Base-by-base conservation (phyloP, 192 early-diverging fungal species). In the Rhizophagus clarus region DNA sequence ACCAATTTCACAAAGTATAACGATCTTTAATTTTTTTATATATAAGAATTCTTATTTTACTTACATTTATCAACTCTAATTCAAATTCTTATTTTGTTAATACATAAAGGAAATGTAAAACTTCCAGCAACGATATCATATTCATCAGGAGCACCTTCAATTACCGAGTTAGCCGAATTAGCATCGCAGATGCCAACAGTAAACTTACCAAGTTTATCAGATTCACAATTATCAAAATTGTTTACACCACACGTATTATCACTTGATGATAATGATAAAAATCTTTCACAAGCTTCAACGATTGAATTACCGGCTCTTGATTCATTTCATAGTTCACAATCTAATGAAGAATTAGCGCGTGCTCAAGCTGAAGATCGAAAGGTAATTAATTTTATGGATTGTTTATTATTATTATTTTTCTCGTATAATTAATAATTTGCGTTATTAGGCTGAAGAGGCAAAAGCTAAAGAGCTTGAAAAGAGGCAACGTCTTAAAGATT, bases 211-310 rank as follows among this genome's bases (percentile, higher is more conserved):
- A 66, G 63, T 66, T 29, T 66, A 31, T 66, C 63, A 26, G 63
- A 26, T 31, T 66, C 63, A 15, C 63, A 66, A 66, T 29, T 66
- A 66, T 66, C 63, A 66, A 29, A 66, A 66, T 31, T 66, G 63
- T 66, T 66, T 66, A 26, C 63, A 15, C 29, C 63, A 5, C 63
- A 66, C 0, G 24, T 29, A 66, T 31, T 66, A 66, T 66, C 24
- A 66, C 29, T 66, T 66, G 26, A 66, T 15, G 24, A 26, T 15
- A 62, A 62, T 10, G 24, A 15, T 2, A 11, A 29, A 5, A 29
- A 31, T 10, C 63, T 14, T 66, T 66, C 51, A 56, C 51, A 56
- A 22, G 51, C 51, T 56, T 56, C 51, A 56, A 56, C 51, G 2
- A 56, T 56, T 22, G 51, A 56, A 56, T 56, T 56, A 22, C 51